phyloP scores from a whole-genome alignment of 1,139 yeast species.

The Kurtzmaniella natalensis region DNA sequence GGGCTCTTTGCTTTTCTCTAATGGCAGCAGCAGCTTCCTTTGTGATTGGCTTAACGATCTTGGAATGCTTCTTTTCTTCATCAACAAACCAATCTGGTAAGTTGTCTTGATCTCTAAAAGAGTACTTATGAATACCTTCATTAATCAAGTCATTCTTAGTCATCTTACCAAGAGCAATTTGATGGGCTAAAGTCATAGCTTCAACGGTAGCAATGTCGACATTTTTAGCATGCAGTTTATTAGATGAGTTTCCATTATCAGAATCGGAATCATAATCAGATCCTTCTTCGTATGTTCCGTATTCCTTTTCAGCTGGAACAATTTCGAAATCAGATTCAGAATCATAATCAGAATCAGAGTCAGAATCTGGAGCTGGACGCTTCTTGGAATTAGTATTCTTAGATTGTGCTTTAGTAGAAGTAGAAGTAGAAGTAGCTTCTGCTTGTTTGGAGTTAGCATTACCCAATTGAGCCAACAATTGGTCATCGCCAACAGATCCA shows the following conservation, averaged over 20 bases:
- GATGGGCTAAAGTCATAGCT: slow-evolving; percentile 98
- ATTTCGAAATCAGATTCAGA: slow-evolving; percentile 42
- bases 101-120: slow-evolving; percentile 87
- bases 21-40: slow-evolving; percentile 95
- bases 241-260: slow-evolving; percentile 28
- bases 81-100: slow-evolving; percentile 95
- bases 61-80: slow-evolving; percentile 84
- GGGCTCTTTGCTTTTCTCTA: slow-evolving; percentile 80
- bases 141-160: slow-evolving; percentile 79
- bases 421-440: slow-evolving; percentile 2
- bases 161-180: slow-evolving; percentile 84
- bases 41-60: slow-evolving; percentile 85
- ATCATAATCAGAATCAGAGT: slow-evolving; percentile 42
- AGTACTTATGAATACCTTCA: slow-evolving; percentile 87
- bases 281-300: slow-evolving; percentile 7
- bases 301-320: slow-evolving; percentile 40
- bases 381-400: slow-evolving; percentile 14
- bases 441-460: slow-evolving; percentile 12
- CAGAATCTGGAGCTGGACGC: slow-evolving; percentile 27
- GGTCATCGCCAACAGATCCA: slow-evolving; percentile 53
- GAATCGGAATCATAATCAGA: slow-evolving; percentile 32
- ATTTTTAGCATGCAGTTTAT: slow-evolving; percentile 52
- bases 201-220: slow-evolving; percentile 88
- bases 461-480: slow-evolving; percentile 26
- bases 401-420: slow-evolving; percentile 13